Base-by-base conservation (phyloP, 1,284 basidiomycete genomes). In the Leccinum pallidistipes region DNA sequence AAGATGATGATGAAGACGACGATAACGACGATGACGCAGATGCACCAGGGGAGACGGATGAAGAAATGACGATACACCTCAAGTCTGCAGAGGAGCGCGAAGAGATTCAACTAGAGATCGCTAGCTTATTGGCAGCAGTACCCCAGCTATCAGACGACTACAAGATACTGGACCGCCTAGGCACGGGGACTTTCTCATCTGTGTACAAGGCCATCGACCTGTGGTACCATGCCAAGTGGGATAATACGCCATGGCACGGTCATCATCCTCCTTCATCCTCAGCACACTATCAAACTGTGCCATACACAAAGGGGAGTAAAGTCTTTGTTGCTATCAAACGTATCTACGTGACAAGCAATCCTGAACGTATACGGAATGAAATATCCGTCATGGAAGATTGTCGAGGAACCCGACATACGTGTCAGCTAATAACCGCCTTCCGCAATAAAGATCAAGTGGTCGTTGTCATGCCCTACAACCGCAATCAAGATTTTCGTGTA, bases 181-280 rank as follows among this genome's bases (percentile, higher is more conserved):
- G 97, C 14, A 98, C 97, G 64, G 95, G 97, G 27, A 99, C 97
- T 2, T 99, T 99, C 77, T 98, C 97, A 0, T 96, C 95, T 9
- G 97, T 99, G 10, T 99, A 98, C 83, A 98, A 99, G 71, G 97
- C 96, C 0, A 78, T 96, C 66, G 97, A 99, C 76, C 71, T 91
- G 40, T 79, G 85, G 61, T 87, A 91, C 71, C 85, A 92, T 69
- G 75, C 81, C 49, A 88, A 87, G 61, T 96, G 90, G 84, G 83
- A 95, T 76, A 98, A 98, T 74, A 70, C 78, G 9, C 81, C 85
- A 18, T 98, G 97, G 96, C 83, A 86, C 47, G 86, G 87, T 3
- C 73, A 78, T 51, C 88, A 90, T 67, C 83, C 80, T n/a, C 77
- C 79, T 3, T 71, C 77, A 11, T 87, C 85, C 21, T 86, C 85